These are phyloP conservation scores for Suhomyces sp. DNA, from an alignment of 805 yeast species.

Conservation along the genomic window DNA sequence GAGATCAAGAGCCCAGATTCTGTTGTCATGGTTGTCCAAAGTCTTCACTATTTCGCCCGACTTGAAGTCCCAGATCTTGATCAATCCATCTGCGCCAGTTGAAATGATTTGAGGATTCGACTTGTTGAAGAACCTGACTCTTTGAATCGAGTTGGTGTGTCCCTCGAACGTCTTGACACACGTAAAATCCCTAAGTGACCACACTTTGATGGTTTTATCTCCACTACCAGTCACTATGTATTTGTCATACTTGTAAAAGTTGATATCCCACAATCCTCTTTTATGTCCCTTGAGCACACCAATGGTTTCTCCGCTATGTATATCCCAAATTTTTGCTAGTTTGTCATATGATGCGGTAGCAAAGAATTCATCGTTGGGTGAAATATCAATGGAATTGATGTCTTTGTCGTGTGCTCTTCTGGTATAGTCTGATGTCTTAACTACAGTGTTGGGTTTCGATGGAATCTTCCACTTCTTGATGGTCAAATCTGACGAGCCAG, in stretches of 20 bases:
- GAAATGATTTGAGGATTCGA: conserved; percentile 64
- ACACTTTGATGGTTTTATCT: conserved; percentile 83
- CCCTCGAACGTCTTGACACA: conserved; percentile 88
- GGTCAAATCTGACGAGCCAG: conserved; percentile 83
- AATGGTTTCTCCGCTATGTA: conserved; percentile 78
- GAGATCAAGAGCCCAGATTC: conserved; percentile 86
- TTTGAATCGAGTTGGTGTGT: conserved; percentile 87
- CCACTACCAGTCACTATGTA: conserved; percentile 82
- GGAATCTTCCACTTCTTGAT: conserved; percentile 84
- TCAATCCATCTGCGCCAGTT: conserved; percentile 92
- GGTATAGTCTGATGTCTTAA: conserved; percentile 76
- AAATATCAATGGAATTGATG: conserved; percentile 81
- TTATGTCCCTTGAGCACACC: conserved; percentile 88
- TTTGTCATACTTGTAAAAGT: conserved; percentile 78
- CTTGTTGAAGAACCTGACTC: conserved; percentile 65
- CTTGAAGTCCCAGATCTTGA: conserved; percentile 83
- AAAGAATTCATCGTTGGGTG: conserved; percentile 85
- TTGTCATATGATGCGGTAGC: conserved; percentile 96
- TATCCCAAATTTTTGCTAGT: conserved; percentile 85
- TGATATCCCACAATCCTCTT: conserved; percentile 91
- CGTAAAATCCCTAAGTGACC: conserved; percentile 78
- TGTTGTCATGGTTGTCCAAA: conserved; percentile 84
- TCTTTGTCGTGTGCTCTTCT: conserved; percentile 97
- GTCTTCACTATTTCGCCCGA: conserved; percentile 77
- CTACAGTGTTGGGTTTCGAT: conserved; percentile 27